Conservation (phyloP, 2,329 filamentous ascomycete genomes). For the Talaromyces sp. region DNA sequence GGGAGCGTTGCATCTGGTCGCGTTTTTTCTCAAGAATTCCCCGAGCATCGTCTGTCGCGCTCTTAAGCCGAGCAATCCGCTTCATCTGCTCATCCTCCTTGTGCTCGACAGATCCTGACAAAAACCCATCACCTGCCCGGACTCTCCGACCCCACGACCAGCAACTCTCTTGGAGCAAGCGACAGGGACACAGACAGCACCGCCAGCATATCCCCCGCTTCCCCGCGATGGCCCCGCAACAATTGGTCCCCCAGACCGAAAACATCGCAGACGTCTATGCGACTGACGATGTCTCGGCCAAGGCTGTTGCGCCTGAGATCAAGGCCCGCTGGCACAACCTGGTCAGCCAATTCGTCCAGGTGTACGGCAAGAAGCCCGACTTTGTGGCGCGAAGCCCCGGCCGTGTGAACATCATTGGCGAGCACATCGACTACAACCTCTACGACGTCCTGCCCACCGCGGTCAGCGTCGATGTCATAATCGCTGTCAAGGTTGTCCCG, state of each 20-base stretch:
- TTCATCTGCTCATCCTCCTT: background rate
- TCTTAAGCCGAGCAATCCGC: background rate
- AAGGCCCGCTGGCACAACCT: slow-evolving; percentile 70
- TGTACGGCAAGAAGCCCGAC: slow-evolving; percentile 65
- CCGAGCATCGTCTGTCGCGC: background rate
- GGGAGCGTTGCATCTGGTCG: background rate
- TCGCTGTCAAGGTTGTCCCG: slow-evolving; percentile 63
- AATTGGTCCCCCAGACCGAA: slow-evolving; percentile 65
- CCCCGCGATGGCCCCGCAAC: slow-evolving; percentile 35
- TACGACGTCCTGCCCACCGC: slow-evolving; percentile 96
- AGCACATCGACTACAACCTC: slow-evolving; percentile 98
- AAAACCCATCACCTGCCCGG: background rate
- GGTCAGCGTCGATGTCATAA: slow-evolving; percentile 81
- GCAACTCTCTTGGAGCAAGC: background rate
- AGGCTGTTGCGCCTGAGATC: slow-evolving; percentile 63
- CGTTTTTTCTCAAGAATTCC: background rate
- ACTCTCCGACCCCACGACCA: background rate
- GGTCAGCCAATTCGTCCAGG: slow-evolving; percentile 62
- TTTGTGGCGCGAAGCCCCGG: slow-evolving; percentile 90
- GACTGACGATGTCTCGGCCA: slow-evolving; percentile 67
- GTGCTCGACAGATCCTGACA: background rate
- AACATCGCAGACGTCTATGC: slow-evolving; percentile 81
- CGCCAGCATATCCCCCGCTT: background rate
- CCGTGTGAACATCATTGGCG: slow-evolving; percentile 95
- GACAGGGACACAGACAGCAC: background rate